These are phyloP conservation scores for Paraphoma chrysanthemicola DNA, from an alignment of 2,329 filamentous ascomycete species.

Conservation along the genomic window DNA sequence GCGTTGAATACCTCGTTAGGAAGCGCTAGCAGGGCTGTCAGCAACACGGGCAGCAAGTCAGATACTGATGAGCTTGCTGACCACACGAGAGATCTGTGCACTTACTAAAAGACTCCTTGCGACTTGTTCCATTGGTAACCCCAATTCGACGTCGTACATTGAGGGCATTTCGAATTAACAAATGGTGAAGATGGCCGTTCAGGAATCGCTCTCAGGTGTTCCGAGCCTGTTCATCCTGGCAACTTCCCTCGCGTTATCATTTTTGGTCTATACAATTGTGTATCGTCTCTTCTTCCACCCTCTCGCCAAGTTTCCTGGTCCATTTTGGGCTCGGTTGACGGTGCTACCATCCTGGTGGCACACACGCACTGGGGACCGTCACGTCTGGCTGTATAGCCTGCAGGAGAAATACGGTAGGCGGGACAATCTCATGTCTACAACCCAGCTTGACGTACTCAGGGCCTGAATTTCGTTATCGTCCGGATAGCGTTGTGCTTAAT, in stretches of 20 bases:
- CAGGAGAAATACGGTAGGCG: slow-evolving; percentile 66
- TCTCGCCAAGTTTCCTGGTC: slow-evolving; percentile 27
- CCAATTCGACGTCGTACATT: no score
- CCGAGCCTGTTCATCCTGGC: neutral
- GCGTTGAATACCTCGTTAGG: neutral
- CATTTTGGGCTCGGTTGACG: slow-evolving; percentile 17
- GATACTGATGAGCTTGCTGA: neutral
- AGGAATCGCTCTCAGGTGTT: neutral
- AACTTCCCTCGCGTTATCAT: neutral
- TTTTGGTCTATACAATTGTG: neutral
- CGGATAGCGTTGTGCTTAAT: slow-evolving; percentile 78
- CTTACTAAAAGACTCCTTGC: no score
- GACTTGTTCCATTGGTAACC: no score
- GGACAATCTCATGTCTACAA: neutral
- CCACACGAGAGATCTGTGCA: no score
- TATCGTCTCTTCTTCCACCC: slow-evolving; percentile 25
- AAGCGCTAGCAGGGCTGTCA: neutral
- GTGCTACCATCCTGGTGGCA: slow-evolving; percentile 58
- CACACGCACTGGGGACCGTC: slow-evolving; percentile 73
- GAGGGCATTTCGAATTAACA: no score
- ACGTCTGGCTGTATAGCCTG: slow-evolving; percentile 73
- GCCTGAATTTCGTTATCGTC: slow-evolving; percentile 67
- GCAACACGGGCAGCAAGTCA: neutral
- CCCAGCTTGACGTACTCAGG: slow-evolving; percentile 5
- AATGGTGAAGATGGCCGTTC: neutral